Base-by-base conservation (phyloP, 257 asterid species). In the Salvia miltiorrhiza region DNA sequence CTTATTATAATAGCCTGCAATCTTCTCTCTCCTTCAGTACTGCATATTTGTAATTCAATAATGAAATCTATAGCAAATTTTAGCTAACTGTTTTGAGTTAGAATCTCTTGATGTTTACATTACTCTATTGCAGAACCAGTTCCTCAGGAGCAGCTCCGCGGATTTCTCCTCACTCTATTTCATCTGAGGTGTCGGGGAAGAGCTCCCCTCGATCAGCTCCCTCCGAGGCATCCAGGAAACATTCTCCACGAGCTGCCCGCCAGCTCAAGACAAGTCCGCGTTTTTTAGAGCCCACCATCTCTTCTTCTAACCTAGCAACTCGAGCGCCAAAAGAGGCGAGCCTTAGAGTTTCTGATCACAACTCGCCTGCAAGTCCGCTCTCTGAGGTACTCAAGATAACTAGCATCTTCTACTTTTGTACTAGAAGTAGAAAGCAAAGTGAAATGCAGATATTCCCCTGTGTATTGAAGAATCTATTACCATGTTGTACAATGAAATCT, bases 231-330 rank as follows among this genome's bases (percentile, higher is more conserved):
- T 58, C 85, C 12, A 82, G 47, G 35, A 83, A 80, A 40, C 37
- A 30, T 54, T 86, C 95, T 47, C 89, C 93, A 4, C 80, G 90
- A 37, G 88, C 75, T 37, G 92, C 76, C 19, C 89, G 96, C 49
- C 87, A 86, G 76, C 88, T 89, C 56, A 87, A 81, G 85, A 77
- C 85, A 2, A 70, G 78, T 10, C 72, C 87, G 24, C 76, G 73
- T 4, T 87, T 79, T 67, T 76, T 82, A 10, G 91, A 86, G 9
- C 86, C 74, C 17, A 77, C 87, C 7, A 78, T 80, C 5, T 82
- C 88, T 30, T 78, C 95, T 30, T 77, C 83, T 2, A 85, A 81
- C 70, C 68, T 73, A 53, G 80, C 82, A 12, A 75, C 79, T 67
- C 81, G 71, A 73, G 73, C 82, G 16, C 84, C 83, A 1, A 85